These are phyloP conservation scores for Rosa persica DNA, from an alignment of 306 rosid species.

Conservation along the genomic window DNA sequence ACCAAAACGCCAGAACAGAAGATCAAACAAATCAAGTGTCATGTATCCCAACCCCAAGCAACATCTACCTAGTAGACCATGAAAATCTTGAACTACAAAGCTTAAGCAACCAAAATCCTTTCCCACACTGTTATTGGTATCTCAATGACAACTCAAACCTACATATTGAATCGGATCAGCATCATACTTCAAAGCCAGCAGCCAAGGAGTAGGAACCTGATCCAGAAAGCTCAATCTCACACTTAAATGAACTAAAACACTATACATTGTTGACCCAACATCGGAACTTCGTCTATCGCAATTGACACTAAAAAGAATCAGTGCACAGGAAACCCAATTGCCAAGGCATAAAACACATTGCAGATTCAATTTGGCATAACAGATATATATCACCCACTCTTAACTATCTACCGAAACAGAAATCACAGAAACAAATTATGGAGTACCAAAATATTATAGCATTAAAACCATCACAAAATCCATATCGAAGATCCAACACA, in stretches of 20 bases:
- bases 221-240: neutral
- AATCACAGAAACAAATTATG: neutral
- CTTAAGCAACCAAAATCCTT: neutral
- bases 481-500: constrained; percentile 21
- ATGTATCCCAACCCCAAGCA: neutral
- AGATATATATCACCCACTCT: neutral
- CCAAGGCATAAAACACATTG: too few relatives aligned
- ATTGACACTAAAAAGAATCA: too few relatives aligned
- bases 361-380: neutral
- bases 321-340: too few relatives aligned
- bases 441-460: neutral
- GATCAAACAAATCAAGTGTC: neutral
- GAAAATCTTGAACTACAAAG: neutral
- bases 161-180: neutral
- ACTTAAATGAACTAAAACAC: too few relatives aligned
- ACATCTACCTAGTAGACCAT: neutral
- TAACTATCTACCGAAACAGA: neutral
- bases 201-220: neutral
- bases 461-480: constrained; percentile 14
- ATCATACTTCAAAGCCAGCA: too few relatives aligned
- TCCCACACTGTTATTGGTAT: neutral
- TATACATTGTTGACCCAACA: neutral
- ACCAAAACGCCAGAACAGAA: neutral
- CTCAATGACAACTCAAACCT: neutral
- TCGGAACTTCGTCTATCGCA: neutral